Base-by-base conservation (phyloP, 2,329 filamentous ascomycete genomes). In the Hypoxylon sp. region DNA sequence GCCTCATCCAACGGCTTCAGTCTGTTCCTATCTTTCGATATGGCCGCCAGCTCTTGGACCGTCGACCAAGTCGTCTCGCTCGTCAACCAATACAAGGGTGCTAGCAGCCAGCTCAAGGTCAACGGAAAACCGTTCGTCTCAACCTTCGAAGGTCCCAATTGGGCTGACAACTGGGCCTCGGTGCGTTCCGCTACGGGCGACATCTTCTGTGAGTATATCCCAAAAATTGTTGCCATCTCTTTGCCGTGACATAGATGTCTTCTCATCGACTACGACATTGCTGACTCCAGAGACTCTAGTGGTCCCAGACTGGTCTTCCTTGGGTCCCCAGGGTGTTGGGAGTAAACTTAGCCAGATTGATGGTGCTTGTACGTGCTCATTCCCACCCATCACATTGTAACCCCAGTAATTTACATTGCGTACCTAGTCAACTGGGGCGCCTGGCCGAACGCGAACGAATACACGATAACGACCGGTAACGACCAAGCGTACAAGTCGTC, bases 111-210 rank as follows among this genome's bases (percentile, higher is more conserved):
- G 67, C 76, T 81, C 67, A 79, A 77, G 55, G 78, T 82, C 58
- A 77, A 83, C 34, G 75, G 75, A 19, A 77, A 78, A 36, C 79
- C 83, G 0, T 76, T 86, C 9, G 84, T 86, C n/a, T 84, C 83
- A 3, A 86, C 85, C 0, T 87, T 86, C 60, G 84, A 85, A 72
- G 85, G 85, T 1, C 75, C 81, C 5, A 72, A 68, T 23, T 82
- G 81, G 72, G 77, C 79, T 3, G 75, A 76, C 23, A 81, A 84
- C 72, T 85, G 83, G 83, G 61, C 71, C 1, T 67, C 71, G 0
- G 82, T 86, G 56, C 80, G 80, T 46, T 63, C 72, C 17, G 67
- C 74, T 23, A 79, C 78, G 0, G 79, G 78, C 0, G 79, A 74
- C 6, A 79, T 82, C 25, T 82, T 78, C 67, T 74, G 68, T 70